Evolutionary conservation across 176 grass and related monocot species (phyloP), one percentile per base, ranked within the genome.

Genomic region (Melocanna baccifera): DNA sequence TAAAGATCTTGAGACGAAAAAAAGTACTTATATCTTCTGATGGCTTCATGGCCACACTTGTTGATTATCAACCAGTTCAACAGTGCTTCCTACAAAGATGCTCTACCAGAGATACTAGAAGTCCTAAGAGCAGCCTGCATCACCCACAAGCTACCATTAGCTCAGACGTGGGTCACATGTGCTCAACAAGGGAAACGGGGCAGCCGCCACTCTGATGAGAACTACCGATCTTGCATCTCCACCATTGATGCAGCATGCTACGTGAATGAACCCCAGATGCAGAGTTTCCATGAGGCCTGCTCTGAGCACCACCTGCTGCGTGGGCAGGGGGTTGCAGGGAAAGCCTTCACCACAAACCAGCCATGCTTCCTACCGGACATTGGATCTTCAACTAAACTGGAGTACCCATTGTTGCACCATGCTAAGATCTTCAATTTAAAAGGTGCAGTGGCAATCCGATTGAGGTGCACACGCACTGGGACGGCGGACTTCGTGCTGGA

Each of bases 161-260:
- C 96, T 62, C 96, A 99, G 80, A 96, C 93, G 76, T 99, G 96
- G 96, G 83, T 92, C 11, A 69, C 86, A 76, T 99, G 96, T 66
- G 55, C 69, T 83, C 93, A 96, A 76, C 96, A 99, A 94, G 93
- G 75, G 68, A 99, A 99, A 80, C 62, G 77, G 61, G 96, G 96
- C 30, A 94, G 88, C 59, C 96, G 96, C 12, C 96, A 99, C 69
- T 87, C 93, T 0, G 88, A 96, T 45, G 96, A 99, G 70, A 99
- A 99, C 91, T 94, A 90, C 69, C 29, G 22, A 23, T 75, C 92
- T 52, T 99, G 93, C 77, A 83, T 91, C 78, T 99, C 96, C 59
- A 96, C 96, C 62, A 81, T 88, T 18, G 93, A 99, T 23, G 71
- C 71, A 30, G 87, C 89, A 66, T 99, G 83, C 70, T 96, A 92